A percentile compares a stretch with the other conserved stretches of the same genome.
Evolutionary conservation across 2,329 filamentous ascomycete species (phyloP).

Genomic region (Fusarium kyushuense): DNA sequence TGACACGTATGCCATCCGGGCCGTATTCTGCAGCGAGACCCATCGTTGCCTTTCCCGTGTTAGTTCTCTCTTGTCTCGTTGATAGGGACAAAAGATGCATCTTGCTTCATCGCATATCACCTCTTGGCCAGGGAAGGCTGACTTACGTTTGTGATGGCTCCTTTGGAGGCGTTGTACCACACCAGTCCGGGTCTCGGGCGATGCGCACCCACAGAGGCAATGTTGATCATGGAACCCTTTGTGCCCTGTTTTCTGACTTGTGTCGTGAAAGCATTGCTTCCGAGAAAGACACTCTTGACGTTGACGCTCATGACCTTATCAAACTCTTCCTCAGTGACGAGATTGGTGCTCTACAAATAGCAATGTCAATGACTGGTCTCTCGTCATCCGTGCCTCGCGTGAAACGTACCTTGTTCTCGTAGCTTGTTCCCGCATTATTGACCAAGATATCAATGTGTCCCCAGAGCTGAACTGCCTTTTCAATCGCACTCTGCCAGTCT

Average conservation of each 20-base stretch:
- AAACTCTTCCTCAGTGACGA: constrained; percentile 12
- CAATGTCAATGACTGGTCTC: rapidly evolving
- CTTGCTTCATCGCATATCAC: background rate
- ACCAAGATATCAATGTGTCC: constrained; percentile 18
- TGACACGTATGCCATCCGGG: constrained; percentile 77
- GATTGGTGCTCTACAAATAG: constrained; percentile 8
- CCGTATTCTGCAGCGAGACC: constrained; percentile 78
- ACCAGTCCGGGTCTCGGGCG: constrained; percentile 72
- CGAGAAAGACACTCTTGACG: constrained; percentile 6
- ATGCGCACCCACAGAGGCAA: constrained; percentile 14
- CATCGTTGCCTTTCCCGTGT: constrained; percentile 55
- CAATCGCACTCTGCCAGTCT: constrained; percentile 2
- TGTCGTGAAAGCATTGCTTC: constrained; percentile 10
- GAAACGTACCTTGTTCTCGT: constrained; percentile 1
- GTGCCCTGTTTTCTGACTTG: constrained; percentile 8
- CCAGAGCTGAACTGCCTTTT: background rate
- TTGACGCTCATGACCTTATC: constrained; percentile 24
- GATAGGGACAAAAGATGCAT: background rate
- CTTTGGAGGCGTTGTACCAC: constrained; percentile 79
- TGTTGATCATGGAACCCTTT: constrained; percentile 29
- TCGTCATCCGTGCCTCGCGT: rapidly evolving
- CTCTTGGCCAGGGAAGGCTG: background rate
- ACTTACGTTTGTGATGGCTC: constrained; percentile 68
- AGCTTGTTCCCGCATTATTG: constrained; percentile 23
- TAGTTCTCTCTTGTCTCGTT: background rate